phyloP scores from a whole-genome alignment of 148 eudicot species.

The Fagopyrum homotropicum region DNA sequence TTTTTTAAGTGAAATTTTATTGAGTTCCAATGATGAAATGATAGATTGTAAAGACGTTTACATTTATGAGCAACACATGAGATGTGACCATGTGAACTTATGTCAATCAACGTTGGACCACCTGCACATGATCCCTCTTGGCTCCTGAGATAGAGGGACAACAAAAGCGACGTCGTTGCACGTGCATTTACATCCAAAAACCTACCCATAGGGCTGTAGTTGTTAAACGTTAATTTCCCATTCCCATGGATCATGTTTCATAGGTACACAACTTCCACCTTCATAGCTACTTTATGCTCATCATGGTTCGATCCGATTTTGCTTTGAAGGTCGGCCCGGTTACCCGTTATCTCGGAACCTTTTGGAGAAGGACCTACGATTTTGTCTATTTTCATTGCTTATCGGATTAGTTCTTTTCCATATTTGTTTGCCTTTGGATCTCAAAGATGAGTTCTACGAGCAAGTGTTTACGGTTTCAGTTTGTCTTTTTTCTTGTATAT shows the following conservation, averaged over 20 bases:
- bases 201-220: not conserved
- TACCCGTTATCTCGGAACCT: not conserved
- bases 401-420: no score
- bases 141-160: not conserved
- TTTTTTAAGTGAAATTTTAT: no score
- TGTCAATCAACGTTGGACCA: not conserved
- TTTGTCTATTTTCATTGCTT: no score
- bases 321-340: not conserved
- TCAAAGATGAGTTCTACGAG: no score
- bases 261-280: not conserved
- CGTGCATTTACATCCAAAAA: not conserved
- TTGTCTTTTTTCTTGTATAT: no score
- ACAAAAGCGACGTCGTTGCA: slow-evolving; percentile 7
- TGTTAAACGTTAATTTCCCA: not conserved
- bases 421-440: no score
- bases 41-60: no score
- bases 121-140: not conserved
- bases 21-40: no score
- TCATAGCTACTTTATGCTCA: not conserved
- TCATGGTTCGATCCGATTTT: not conserved
- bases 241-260: not conserved
- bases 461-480: no score
- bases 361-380: no score
- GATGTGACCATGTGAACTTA: not conserved
- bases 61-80: no score